Percentiles rank a stretch among this genome's conserved stretches.
Evolutionary conservation across 805 yeast species (phyloP).

Genomic region (Saccharomycopsis sp.): DNA sequence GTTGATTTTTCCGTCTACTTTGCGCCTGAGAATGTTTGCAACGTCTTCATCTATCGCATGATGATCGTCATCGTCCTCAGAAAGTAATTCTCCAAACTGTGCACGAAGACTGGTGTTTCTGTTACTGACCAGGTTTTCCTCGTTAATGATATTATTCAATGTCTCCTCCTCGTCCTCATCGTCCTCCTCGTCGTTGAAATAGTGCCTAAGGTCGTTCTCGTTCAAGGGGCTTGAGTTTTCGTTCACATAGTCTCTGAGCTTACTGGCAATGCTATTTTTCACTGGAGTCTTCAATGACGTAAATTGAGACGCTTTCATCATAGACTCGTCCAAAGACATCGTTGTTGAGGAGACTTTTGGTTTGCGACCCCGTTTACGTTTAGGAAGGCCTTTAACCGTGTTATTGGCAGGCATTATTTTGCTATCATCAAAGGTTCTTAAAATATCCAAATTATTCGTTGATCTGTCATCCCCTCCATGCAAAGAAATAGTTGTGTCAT

Average conservation of each 20-base stretch:
- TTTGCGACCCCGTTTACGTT: slow-evolving; percentile 19
- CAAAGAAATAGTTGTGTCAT: slow-evolving; percentile 1
- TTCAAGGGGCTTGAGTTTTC: slow-evolving; percentile 21
- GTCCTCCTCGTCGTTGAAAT: slow-evolving; percentile 8
- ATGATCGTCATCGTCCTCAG: neutral
- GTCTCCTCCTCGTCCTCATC: neutral
- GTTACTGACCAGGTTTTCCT: neutral
- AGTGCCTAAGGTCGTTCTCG: slow-evolving; percentile 16
- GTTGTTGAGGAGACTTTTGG: slow-evolving; percentile 8
- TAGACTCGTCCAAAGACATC: slow-evolving; percentile 1
- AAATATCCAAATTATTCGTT: slow-evolving; percentile 4
- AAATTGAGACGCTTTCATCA: neutral
- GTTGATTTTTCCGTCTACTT: neutral
- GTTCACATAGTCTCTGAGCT: slow-evolving; percentile 14
- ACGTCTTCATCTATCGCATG: neutral
- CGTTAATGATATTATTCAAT: neutral
- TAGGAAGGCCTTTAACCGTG: neutral
- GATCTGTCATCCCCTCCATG: slow-evolving; percentile 1
- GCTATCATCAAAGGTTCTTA: slow-evolving; percentile 14
- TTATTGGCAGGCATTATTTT: no score
- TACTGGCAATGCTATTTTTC: slow-evolving; percentile 8
- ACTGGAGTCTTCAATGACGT: slow-evolving; percentile 12
- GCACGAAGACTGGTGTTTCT: neutral
- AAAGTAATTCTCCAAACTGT: neutral
- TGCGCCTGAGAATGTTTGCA: neutral